These are phyloP conservation scores for Lentinula detonsa DNA, from an alignment of 768 basidiomycete genomes.

Conservation along the genomic window DNA sequence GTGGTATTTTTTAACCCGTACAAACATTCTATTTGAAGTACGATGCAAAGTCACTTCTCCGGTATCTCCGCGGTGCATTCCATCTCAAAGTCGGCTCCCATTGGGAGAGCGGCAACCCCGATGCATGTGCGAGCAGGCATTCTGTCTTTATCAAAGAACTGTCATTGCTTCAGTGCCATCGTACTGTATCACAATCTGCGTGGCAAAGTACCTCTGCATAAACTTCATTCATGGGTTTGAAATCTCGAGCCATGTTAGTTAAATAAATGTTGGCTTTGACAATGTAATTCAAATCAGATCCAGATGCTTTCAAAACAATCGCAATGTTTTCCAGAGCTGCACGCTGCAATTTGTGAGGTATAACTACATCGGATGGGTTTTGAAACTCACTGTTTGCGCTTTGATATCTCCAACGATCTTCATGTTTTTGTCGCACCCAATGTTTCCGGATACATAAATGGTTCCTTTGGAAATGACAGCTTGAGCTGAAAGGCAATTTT, in stretches of 20 bases:
- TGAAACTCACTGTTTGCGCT: constrained; percentile 25
- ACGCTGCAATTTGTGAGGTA: constrained; percentile 16
- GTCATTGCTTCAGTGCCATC: neutral
- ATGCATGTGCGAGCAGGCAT: constrained; percentile 56
- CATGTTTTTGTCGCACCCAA: constrained; percentile 27
- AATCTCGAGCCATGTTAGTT: constrained; percentile 29
- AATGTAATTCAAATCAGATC: constrained; percentile 33
- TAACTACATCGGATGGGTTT: neutral
- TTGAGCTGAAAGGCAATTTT: constrained; percentile 21
- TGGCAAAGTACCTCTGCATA: constrained; percentile 24
- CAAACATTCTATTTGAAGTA: too few species aligned
- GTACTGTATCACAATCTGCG: too few species aligned
- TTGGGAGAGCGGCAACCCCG: constrained; percentile 46
- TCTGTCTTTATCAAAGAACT: constrained; percentile 42
- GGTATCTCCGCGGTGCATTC: constrained; percentile 49
- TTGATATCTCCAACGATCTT: constrained; percentile 27
- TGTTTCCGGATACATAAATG: constrained; percentile 33
- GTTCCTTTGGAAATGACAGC: constrained; percentile 29
- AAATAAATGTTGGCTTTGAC: constrained; percentile 39
- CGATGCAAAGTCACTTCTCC: neutral
- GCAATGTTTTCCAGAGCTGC: constrained; percentile 32
- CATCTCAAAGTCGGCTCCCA: constrained; percentile 53
- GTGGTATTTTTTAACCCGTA: too few species aligned
- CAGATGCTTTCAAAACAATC: constrained; percentile 33
- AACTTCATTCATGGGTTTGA: constrained; percentile 31